These are phyloP conservation scores for Zymoseptoria ardabiliae DNA, from an alignment of 2,329 filamentous ascomycete species.

Conservation along the genomic window DNA sequence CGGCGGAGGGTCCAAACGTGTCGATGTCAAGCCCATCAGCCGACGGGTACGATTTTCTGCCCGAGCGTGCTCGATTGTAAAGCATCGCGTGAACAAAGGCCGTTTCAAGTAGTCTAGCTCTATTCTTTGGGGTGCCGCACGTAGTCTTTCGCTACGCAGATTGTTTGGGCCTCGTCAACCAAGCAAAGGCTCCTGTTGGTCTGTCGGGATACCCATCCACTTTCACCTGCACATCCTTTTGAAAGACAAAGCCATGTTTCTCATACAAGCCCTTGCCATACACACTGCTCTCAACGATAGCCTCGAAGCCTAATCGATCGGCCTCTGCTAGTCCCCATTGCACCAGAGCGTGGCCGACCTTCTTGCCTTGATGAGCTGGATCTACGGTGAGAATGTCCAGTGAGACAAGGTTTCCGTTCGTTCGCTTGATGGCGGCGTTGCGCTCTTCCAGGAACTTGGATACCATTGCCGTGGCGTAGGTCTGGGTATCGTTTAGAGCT, in stretches of 20 bases:
- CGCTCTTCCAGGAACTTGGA: constrained; percentile 17
- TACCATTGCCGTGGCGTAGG: constrained; percentile 16
- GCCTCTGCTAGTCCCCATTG: constrained; percentile 25
- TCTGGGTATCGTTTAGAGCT: neutral
- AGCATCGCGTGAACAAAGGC: neutral
- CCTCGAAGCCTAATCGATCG: constrained; percentile 22
- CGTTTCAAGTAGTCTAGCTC: neutral
- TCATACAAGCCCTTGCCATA: constrained; percentile 25
- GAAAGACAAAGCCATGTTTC: constrained; percentile 27
- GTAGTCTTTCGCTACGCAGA: neutral
- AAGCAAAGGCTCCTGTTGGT: constrained; percentile 19
- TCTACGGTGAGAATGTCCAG: constrained; percentile 26
- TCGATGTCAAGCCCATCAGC: too few species aligned
- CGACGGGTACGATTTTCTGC: too few species aligned
- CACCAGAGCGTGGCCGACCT: constrained; percentile 23
- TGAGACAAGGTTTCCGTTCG: constrained; percentile 22
- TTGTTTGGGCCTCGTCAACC: constrained; percentile 23
- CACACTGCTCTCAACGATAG: constrained; percentile 26
- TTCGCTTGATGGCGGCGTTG: constrained; percentile 17
- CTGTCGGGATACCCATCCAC: constrained; percentile 13
- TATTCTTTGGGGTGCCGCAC: neutral
- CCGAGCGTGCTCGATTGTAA: neutral
- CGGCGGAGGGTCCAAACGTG: too few species aligned
- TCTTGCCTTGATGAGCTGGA: constrained; percentile 23
- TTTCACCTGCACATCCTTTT: constrained; percentile 18